Percentiles rank a stretch among this genome's conserved stretches.
These are phyloP conservation scores for Capsicum chinense DNA, from an alignment of 257 asterid species.

Conservation along the genomic window DNA sequence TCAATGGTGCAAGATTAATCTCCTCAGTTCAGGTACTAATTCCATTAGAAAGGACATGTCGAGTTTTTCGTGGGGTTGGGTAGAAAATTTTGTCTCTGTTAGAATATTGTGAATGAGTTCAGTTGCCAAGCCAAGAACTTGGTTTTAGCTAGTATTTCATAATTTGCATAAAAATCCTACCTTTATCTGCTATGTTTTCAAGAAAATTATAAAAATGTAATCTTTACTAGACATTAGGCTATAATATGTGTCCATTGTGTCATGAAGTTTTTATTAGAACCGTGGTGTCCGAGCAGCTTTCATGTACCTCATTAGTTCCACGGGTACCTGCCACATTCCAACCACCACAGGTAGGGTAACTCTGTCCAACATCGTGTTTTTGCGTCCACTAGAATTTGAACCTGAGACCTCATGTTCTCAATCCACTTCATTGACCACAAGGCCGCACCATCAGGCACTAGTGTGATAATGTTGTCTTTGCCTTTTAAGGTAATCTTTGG, in stretches of 20 bases:
- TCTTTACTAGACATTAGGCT: not conserved
- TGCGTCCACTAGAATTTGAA: not conserved
- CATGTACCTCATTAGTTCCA: not conserved
- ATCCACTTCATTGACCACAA: not conserved
- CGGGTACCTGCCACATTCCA: not conserved
- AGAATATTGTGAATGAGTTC: not conserved
- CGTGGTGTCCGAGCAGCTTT: not conserved
- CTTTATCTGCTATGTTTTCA: conserved; percentile 7
- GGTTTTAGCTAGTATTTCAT: not conserved
- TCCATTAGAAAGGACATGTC: not conserved
- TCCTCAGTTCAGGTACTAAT: conserved; percentile 68
- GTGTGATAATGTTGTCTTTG: not conserved
- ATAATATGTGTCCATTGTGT: conserved; percentile 4
- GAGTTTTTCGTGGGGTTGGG: not conserved
- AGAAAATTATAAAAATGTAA: not conserved
- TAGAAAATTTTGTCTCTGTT: not conserved
- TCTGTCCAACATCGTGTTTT: not conserved
- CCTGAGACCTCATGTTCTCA: not conserved
- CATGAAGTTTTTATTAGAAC: not conserved
- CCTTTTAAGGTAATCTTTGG: not conserved
- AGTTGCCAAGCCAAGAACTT: not conserved
- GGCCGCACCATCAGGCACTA: not conserved
- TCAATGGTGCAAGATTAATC: conserved; percentile 69
- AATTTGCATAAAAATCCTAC: not conserved
- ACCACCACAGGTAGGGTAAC: not conserved